A percentile compares a stretch with the other conserved stretches of the same genome.
These are phyloP conservation scores for Flaveria trinervia DNA, from an alignment of 129 eudicot genomes.

Conservation along the genomic window DNA sequence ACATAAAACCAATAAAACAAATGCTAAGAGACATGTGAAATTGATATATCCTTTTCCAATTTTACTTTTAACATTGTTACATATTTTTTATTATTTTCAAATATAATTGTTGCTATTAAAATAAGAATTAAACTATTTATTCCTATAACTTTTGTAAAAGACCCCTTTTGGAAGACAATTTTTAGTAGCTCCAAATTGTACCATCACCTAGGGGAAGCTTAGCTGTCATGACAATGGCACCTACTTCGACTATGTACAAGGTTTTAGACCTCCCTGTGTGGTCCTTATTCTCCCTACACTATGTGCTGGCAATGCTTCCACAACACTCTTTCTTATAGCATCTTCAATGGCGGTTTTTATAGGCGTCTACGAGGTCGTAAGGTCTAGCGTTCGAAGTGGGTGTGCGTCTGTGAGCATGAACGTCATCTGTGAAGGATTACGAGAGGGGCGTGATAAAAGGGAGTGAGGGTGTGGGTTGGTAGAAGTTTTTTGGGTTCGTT, in stretches of 20 bases:
- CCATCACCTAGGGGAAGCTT: not conserved
- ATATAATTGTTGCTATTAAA: not conserved
- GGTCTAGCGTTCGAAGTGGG: too few relatives aligned
- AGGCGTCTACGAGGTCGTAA: too few relatives aligned
- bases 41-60: not conserved
- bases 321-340: not conserved
- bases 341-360: too few relatives aligned
- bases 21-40: not conserved
- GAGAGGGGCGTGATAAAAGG: too few relatives aligned
- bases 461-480: too few relatives aligned
- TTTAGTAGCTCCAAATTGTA: not conserved
- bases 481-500: too few relatives aligned
- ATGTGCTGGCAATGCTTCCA: not conserved
- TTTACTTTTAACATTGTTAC: not conserved
- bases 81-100: too few relatives aligned
- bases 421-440: too few relatives aligned
- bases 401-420: too few relatives aligned
- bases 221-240: constrained; percentile 32
- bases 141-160: not conserved
- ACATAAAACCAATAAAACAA: not conserved
- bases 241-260: constrained; percentile 35
- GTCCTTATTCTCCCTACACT: not conserved
- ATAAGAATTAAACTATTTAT: not conserved
- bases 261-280: constrained; percentile 39
- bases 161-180: not conserved